Base-by-base conservation (phyloP, 2,329 filamentous ascomycete genomes). In the Pyricularia pennisetigena region DNA sequence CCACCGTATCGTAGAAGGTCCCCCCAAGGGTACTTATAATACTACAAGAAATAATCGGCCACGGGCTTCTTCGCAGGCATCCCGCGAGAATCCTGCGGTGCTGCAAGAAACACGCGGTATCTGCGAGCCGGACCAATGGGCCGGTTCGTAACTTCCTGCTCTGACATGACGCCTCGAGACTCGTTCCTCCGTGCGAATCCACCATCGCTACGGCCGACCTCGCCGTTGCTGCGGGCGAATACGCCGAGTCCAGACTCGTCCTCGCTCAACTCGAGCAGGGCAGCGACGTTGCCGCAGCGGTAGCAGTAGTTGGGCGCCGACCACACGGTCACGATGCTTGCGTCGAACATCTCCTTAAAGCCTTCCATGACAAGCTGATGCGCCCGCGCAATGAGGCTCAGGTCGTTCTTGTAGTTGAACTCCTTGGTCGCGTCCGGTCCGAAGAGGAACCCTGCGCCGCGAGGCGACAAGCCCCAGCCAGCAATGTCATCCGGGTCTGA, bases 1-100 rank as follows among this genome's bases (percentile, higher is more conserved):
- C 23, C 14, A 8, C 24, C 3, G 23, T 10, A 20, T 28, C 10
- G 59, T 62, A 23, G 14, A 62, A 62, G 12, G 49, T 8, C n/a
- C n/a, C n/a, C 4, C 32, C 6, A 67, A 66, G 67, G 41, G 28
- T 64, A 59, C 26, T 12, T 23, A 32, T 6, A 61, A 12, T 5
- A 59, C 78, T 77, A 89, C 79, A 99, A 82, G 79, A 99, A 99
- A 82, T 98, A 99, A 80, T 98, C 94, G 16, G 93, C 93, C 67
- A 97, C 93, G 3, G 95, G 95, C 79, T 98, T 98, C 86, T 99
- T 99, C 3, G 95, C 95, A 69, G 95, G 95, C 95, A 99, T 99
- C 4, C 95, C 95, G 74, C 95, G 86, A 1, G 91, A 93, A 78
- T 98, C 95, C 80, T 99, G 95, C 67, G 95, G 94, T 68, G 95